Base-by-base conservation (phyloP, 2,329 filamentous ascomycete genomes). In the Fusarium compactum region DNA sequence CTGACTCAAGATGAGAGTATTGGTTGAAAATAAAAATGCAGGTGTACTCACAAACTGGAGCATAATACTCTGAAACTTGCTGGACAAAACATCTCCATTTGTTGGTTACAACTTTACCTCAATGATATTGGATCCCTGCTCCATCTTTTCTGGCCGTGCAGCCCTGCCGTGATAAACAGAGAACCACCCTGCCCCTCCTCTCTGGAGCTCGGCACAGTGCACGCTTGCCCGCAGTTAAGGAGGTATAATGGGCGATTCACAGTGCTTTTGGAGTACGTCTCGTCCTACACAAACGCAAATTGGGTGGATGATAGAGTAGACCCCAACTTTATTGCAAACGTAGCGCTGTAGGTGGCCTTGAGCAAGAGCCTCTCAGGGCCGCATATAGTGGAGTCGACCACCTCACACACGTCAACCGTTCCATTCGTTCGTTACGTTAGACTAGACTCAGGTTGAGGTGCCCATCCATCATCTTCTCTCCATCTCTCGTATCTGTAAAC, bases 371-470 rank as follows among this genome's bases (percentile, higher is more conserved):
- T 58, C 58, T 43, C 60, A 60, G 44, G 46, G 60, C 62, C 53
- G 62, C 62, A 65, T 27, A 59, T 52, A 65, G 62, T 65, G 61
- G 62, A 67, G 67, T 69, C 57, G 62, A 63, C 68, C 65, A 70
- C 61, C 62, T 52, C 62, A 52, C 61, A 70, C 72, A 73, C 68
- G 65, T 72, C 72, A 74, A 72, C 71, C 63, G 50, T 46, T 46
- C 34, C 34, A 38, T 38, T 38, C 34, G 34, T 38, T 38, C 34
- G 18, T 38, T 38, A n/a, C 57, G 53, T 60, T 51, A 58, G 71
- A 69, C 65, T 38, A 38, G 18, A 38, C 34, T 38, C 10, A 38
- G 34, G 34, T 38, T 62, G 51, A 67, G 47, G 66, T 58, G 65
- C 59, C 71, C 66, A 50, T 50, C 29, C 47, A 51, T 62, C 67